Evolutionary conservation across 108 stramenopile genomes (phyloP).

Genomic region (Licmophora abbreviata): DNA sequence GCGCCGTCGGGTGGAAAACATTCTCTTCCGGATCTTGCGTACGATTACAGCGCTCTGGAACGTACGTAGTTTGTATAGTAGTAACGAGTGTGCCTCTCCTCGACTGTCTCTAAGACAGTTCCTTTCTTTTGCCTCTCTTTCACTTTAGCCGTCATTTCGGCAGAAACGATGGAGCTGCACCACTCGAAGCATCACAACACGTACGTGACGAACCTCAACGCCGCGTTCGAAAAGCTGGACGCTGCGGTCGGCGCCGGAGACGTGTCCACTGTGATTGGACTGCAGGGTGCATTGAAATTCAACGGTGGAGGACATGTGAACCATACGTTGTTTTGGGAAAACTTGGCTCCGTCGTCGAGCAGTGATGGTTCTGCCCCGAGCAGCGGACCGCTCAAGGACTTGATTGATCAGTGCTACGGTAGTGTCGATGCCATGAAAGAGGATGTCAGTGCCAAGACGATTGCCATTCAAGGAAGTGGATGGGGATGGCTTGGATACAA

Average conservation of each 20-base stretch:
- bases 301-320: slow-evolving; percentile 99
- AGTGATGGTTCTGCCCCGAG: slow-evolving; percentile 26
- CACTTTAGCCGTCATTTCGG: slow-evolving; percentile 64
- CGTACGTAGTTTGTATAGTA: no score
- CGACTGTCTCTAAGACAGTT: no score
- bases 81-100: no score
- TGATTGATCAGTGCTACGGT: slow-evolving; percentile 81
- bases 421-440: slow-evolving; percentile 73
- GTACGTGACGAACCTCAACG: slow-evolving; percentile 89
- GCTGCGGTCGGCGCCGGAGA: slow-evolving; percentile 63
- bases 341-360: slow-evolving; percentile 15
- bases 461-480: slow-evolving; percentile 96
- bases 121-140: slow-evolving; percentile 1
- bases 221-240: slow-evolving; percentile 80
- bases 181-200: slow-evolving; percentile 91
- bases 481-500: slow-evolving; percentile 99
- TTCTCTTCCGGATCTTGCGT: slow-evolving; percentile 80
- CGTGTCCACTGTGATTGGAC: slow-evolving; percentile 61
- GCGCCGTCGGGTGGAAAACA: slow-evolving; percentile 50
- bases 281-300: slow-evolving; percentile 90
- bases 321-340: slow-evolving; percentile 96
- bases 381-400: slow-evolving; percentile 44
- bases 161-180: slow-evolving; percentile 92
- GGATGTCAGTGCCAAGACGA: slow-evolving; percentile 60
- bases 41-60: slow-evolving; percentile 87